Evolutionary conservation across 2,329 filamentous ascomycete species (phyloP), one percentile per base, ranked within the genome.

Genomic region (Fusarium sulawesiense): DNA sequence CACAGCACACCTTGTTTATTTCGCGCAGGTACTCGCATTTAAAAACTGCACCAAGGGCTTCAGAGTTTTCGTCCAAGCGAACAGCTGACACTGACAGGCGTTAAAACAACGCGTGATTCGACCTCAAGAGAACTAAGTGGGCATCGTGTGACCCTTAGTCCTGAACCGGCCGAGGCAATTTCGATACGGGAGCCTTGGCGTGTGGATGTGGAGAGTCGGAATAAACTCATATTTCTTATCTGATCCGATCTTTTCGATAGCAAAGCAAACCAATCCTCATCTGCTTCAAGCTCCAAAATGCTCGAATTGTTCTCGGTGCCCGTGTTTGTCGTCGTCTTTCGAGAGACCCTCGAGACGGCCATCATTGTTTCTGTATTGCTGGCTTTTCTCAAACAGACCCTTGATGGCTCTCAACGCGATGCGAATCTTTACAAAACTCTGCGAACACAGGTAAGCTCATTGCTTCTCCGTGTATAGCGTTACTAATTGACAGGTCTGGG

Each of bases 241-340:
- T 71, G 71, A 71, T 71, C 68, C 65, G 68, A 71, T 71, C 64
- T 47, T 60, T 40, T 40, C 30, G 51, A 40, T 53, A 53, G 49
- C 37, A 53, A 53, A 25, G 14, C 48, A 37, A 47, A 45, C 27
- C 48, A 37, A 34, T 69, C 41, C 23, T 46, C 23, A 50, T n/a
- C 29, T 32, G 30, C 27, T 7, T 25, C 37, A 16, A 11, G 25
- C 18, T 13, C 18, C 16, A 46, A 79, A 66, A 90, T 88, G 82
- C 84, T 86, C 66, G 87, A 92, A 77, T 88, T 94, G 57, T 94
- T 94, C 78, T 88, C 91, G 63, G 89, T 93, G 14, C 92, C 91
- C 73, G 89, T 97, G 51, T 97, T 97, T 83, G 94, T 97, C 82
- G 93, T 97, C 79, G 91, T 93, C 82, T 97, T 97, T 78, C 90